phyloP scores from a whole-genome alignment of 148 eudicot genomes.

The Diospyros kaki region DNA sequence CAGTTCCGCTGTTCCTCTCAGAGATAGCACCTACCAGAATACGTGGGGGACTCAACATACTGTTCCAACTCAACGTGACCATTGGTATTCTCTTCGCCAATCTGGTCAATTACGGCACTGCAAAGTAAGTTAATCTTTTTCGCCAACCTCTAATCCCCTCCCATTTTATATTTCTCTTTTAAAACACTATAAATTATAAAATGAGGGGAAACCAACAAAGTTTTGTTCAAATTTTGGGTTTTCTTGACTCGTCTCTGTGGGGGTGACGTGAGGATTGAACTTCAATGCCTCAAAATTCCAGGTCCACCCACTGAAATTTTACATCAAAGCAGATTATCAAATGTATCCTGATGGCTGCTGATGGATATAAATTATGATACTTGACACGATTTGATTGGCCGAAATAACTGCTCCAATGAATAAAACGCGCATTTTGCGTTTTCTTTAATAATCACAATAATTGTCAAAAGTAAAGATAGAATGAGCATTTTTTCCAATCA shows the following conservation, averaged over 20 bases:
- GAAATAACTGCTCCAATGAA: too few species aligned
- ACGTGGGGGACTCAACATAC: constrained; percentile 81
- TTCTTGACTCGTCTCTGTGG: too few species aligned
- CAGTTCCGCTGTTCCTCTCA: constrained; percentile 85
- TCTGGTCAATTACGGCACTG: constrained; percentile 76
- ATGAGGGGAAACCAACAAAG: not conserved
- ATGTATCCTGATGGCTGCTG: not conserved
- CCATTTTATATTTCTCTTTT: not conserved
- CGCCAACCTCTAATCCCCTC: not conserved
- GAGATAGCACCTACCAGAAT: constrained; percentile 91
- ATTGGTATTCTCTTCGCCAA: constrained; percentile 87
- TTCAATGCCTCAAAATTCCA: constrained; percentile 10
- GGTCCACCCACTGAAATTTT: constrained; percentile 12
- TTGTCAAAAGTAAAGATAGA: too few species aligned
- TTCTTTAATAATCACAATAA: too few species aligned
- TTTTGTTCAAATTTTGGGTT: not conserved
- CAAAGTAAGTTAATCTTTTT: constrained; percentile 43
- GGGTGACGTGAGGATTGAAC: not conserved
- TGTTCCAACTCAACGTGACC: constrained; percentile 84
- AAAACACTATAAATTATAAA: not conserved
- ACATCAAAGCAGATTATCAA: too few species aligned
- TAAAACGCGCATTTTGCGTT: too few species aligned
- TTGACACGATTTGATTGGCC: too few species aligned
- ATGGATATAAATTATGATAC: not conserved
- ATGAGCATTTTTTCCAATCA: too few species aligned